Conservation (phyloP, 257 asterid species). For the Voacanga thouarsii region DNA sequence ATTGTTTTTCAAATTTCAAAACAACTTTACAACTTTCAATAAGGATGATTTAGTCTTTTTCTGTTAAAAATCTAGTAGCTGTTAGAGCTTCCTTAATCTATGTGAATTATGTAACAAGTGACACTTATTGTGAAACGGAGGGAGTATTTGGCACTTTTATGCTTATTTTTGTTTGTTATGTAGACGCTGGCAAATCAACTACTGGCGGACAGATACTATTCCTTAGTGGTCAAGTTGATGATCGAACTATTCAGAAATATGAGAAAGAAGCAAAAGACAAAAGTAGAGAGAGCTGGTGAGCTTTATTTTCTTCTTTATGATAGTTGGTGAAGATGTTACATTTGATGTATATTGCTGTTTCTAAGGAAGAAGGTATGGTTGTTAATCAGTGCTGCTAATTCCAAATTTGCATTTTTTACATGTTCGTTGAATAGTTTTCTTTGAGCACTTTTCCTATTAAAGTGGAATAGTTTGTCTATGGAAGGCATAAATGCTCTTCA, state of each 20-base stretch:
- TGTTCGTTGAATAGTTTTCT: not conserved
- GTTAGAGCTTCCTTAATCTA: too few relatives aligned
- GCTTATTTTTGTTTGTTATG: slow-evolving; percentile 19
- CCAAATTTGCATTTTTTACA: not conserved
- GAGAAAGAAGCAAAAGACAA: slow-evolving; percentile 98
- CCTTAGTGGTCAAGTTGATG: slow-evolving; percentile 97
- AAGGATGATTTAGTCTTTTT: too few relatives aligned
- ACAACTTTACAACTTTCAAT: too few relatives aligned
- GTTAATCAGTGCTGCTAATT: not conserved
- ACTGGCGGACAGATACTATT: slow-evolving; percentile 88
- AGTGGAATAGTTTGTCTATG: not conserved
- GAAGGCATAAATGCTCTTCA: not conserved
- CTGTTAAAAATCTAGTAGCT: too few relatives aligned
- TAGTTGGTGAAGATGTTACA: slow-evolving; percentile 5
- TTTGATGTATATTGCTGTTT: not conserved
- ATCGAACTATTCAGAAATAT: slow-evolving; percentile 92
- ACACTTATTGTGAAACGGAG: too few relatives aligned
- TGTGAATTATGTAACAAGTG: too few relatives aligned
- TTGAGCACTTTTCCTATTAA: not conserved
- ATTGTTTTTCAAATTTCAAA: too few relatives aligned
- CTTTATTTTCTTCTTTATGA: slow-evolving; percentile 12
- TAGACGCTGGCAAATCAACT: slow-evolving; percentile 99
- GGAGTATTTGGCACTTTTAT: not conserved
- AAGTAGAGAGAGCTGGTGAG: slow-evolving; percentile 97
- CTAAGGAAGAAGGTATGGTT: not conserved